Percentiles rank a stretch among this genome's conserved stretches.
phyloP scores from a whole-genome alignment of 371 early-diverging fungal species.

The Mucor indicus region DNA sequence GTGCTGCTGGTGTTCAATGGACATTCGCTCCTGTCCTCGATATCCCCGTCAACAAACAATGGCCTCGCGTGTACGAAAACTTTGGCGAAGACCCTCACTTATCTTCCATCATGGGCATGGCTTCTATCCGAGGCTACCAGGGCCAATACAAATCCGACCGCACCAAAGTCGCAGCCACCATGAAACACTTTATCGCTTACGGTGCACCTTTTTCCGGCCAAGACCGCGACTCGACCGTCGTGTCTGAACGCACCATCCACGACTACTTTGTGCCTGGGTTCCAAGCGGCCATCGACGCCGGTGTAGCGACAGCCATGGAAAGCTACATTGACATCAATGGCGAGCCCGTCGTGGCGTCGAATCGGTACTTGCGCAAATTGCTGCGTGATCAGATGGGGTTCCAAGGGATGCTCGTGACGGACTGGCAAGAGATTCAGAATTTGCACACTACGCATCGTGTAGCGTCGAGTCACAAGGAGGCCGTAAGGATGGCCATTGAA shows the following conservation, averaged over 20 bases:
- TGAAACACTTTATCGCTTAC: conserved; percentile 51
- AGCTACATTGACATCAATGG: conserved; percentile 67
- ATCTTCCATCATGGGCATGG: conserved; percentile 50
- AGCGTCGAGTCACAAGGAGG: conserved; percentile 45
- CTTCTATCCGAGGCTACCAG: conserved; percentile 60
- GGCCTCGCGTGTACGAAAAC: conserved; percentile 68
- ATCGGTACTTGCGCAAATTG: conserved; percentile 52
- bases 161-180: conserved; percentile 50
- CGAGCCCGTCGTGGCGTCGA: conserved; percentile 56
- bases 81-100: conserved; percentile 61
- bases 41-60: conserved; percentile 62
- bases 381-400: conserved; percentile 58
- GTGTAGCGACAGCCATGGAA: conserved; percentile 69
- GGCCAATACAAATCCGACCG: conserved; percentile 61
- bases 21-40: conserved; percentile 67
- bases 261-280: conserved; percentile 67
- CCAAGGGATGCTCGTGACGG: conserved; percentile 64
- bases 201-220: conserved; percentile 52
- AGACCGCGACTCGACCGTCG: conserved; percentile 60
- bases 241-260: conserved; percentile 54
- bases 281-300: conserved; percentile 61
- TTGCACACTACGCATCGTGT: conserved; percentile 51
- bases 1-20: conserved; percentile 43
- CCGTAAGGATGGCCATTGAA: conserved; percentile 43
- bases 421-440: conserved; percentile 64